These are phyloP conservation scores for Daldinia eschscholtzii DNA, from an alignment of 2,329 filamentous ascomycete genomes.

Conservation along the genomic window DNA sequence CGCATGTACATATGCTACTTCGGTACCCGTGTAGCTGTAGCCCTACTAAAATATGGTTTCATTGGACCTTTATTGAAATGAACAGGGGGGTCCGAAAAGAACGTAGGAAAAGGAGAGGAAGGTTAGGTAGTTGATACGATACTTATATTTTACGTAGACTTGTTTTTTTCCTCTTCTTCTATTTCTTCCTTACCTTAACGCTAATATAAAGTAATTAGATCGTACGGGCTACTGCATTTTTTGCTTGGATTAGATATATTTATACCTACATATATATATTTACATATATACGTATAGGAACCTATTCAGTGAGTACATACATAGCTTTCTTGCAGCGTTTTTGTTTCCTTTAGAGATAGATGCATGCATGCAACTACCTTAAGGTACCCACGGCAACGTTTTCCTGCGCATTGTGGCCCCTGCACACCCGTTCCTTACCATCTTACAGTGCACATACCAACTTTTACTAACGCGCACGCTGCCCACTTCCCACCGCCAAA, in stretches of 20 bases:
- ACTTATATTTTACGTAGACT: conserved; percentile 16
- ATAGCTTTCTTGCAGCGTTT: neutral
- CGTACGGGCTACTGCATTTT: neutral
- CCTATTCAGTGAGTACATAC: neutral
- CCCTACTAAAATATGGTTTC: conserved; percentile 33
- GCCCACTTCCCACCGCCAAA: conserved; percentile 34
- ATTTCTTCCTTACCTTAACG: neutral
- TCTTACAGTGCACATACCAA: conserved; percentile 2
- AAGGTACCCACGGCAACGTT: conserved; percentile 7
- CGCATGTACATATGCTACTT: conserved; percentile 23
- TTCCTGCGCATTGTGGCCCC: conserved; percentile 22
- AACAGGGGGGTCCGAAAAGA: conserved; percentile 5
- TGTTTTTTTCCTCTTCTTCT: conserved; percentile 3
- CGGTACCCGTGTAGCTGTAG: conserved; percentile 26
- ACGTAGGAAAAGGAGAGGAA: conserved; percentile 19
- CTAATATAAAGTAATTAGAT: neutral
- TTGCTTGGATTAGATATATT: neutral
- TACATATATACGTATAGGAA: neutral
- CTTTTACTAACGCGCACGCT: conserved; percentile 25
- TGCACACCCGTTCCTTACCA: conserved; percentile 31
- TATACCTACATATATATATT: neutral
- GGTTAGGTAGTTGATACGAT: conserved; percentile 22
- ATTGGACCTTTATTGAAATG: conserved; percentile 27
- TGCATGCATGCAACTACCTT: conserved; percentile 7
- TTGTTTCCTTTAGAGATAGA: conserved; percentile 8